phyloP scores from a whole-genome alignment of 2,329 filamentous ascomycete species.

The Chrysoporthe deuterocubensis region DNA sequence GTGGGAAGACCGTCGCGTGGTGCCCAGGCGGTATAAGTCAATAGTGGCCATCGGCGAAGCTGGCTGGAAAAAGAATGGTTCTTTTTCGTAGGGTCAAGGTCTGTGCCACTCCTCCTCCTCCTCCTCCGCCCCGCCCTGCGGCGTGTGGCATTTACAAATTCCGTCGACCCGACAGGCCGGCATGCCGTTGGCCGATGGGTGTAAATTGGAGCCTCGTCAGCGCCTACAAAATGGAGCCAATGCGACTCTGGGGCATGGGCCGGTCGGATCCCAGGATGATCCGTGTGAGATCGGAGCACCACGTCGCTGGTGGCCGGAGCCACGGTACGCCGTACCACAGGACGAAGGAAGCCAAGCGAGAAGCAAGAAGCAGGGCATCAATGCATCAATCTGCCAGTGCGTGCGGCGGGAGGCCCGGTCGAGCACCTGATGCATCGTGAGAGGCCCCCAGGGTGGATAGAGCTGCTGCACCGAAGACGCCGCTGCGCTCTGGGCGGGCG shows the following conservation, averaged over 20 bases:
- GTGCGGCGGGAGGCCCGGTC: not conserved
- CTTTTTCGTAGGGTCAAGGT: not conserved
- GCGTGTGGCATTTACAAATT: conserved; percentile 17
- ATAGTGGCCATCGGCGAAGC: not conserved
- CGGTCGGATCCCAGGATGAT: conserved; percentile 22
- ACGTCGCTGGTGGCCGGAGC: not conserved
- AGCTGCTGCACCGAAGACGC: too few species aligned
- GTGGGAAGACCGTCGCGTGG: not conserved
- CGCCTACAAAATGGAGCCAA: conserved; percentile 13
- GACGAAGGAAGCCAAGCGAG: not conserved
- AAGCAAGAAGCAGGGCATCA: not conserved
- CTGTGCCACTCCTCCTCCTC: not conserved
- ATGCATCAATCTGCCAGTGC: not conserved
- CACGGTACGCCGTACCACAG: too few species aligned
- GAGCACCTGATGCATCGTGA: not conserved
- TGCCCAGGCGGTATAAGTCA: not conserved
- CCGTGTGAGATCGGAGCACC: conserved; percentile 16
- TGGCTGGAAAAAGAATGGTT: not conserved
- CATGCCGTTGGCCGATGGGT: not conserved
- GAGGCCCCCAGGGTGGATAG: too few species aligned
- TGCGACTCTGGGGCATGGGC: conserved; percentile 15
- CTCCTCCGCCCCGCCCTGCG: not conserved
- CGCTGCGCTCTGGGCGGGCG: too few species aligned
- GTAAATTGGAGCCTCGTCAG: conserved; percentile 11
- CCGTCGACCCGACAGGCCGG: conserved; percentile 21